These are phyloP conservation scores for Auxenochlorella pyrenoidosa DNA, from an alignment of 139 green algal species.

Conservation along the genomic window DNA sequence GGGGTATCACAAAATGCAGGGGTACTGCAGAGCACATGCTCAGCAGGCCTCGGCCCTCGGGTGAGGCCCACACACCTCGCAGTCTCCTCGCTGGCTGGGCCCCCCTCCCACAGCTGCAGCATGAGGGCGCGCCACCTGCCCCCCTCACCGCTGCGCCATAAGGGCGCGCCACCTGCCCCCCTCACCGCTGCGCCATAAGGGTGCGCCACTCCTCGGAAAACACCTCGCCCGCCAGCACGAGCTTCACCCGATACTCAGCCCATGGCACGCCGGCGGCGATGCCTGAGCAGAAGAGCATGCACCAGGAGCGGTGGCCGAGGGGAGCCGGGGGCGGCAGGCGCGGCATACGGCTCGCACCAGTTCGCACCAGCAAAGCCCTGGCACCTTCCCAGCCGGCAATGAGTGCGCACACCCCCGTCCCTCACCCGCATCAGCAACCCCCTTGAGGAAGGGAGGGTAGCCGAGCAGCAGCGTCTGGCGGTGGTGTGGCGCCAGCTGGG, in stretches of 20 bases:
- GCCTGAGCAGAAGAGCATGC: neutral
- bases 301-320: neutral
- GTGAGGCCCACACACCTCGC: no score
- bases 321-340: no score
- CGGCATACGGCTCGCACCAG: no score
- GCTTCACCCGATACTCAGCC: neutral
- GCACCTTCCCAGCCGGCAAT: no score
- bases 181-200: conserved; percentile 15
- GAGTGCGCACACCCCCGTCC: neutral
- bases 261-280: conserved; percentile 17
- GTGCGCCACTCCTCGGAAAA: conserved; percentile 42
- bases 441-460: conserved; percentile 42
- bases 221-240: conserved; percentile 39
- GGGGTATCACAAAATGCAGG: no score
- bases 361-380: neutral
- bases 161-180: no score
- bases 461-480: conserved; percentile 37
- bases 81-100: no score
- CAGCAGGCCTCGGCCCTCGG: no score
- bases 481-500: neutral
- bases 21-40: no score
- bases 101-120: no score
- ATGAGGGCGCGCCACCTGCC: no score
- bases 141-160: no score
- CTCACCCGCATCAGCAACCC: conserved; percentile 30